phyloP scores from a whole-genome alignment of 2,329 filamentous ascomycete genomes.

The Monosporascus sp. region DNA sequence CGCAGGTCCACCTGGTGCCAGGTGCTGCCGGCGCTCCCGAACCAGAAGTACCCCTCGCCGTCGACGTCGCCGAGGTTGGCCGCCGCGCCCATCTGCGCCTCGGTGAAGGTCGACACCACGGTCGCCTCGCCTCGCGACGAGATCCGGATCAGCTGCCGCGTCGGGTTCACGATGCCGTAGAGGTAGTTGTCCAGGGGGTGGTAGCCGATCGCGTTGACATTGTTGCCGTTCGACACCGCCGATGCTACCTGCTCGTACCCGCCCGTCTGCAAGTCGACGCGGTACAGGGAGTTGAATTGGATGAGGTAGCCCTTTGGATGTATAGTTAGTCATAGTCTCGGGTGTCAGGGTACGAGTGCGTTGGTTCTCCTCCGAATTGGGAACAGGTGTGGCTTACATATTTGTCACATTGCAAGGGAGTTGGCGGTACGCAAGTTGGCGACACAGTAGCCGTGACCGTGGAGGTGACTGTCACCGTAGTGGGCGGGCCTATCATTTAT shows the following conservation, averaged over 20 bases:
- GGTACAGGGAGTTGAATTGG: not conserved
- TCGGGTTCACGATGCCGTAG: conserved; percentile 1
- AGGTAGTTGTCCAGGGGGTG: conserved; percentile 2
- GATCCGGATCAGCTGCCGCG: not conserved
- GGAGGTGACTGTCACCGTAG: not conserved
- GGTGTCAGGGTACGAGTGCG: not conserved
- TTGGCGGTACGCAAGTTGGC: not conserved
- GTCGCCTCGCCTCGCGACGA: not conserved
- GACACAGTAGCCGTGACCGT: not conserved
- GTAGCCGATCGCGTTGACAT: conserved; percentile 4
- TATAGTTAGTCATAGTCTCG: not conserved
- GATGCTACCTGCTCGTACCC: not conserved
- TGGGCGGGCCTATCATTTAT: not conserved
- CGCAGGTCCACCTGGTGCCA: conserved; percentile 2
- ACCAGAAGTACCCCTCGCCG: not conserved
- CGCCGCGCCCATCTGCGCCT: not conserved
- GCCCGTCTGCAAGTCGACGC: conserved; percentile 1
- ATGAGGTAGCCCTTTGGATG: not conserved
- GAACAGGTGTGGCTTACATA: not conserved
- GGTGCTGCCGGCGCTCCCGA: not conserved
- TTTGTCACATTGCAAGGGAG: not conserved
- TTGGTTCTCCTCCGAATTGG: not conserved
- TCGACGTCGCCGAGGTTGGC: conserved; percentile 1
- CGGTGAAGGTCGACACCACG: not conserved
- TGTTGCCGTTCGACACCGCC: not conserved